Evolutionary conservation across 306 rosid species (phyloP).

Genomic region (Gynostemma pentaphyllum): DNA sequence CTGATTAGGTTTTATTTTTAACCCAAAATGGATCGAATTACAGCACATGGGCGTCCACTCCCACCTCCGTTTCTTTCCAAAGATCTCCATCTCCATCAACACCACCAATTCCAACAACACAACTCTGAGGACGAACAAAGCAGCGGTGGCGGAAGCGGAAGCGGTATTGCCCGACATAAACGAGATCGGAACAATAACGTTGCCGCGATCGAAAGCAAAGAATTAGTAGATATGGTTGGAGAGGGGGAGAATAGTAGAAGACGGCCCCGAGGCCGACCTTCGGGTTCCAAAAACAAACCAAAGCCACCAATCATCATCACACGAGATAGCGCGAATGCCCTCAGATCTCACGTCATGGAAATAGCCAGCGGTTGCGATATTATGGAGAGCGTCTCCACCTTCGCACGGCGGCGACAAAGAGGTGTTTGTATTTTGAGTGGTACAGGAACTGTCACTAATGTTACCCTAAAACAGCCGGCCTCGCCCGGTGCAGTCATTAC

Average conservation of each 20-base stretch:
- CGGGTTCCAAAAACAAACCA: constrained; percentile 82
- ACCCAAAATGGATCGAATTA: constrained; percentile 59
- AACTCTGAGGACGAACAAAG: constrained; percentile 42
- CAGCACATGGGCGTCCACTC: constrained; percentile 77
- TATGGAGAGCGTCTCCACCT: constrained; percentile 65
- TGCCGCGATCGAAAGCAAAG: constrained; percentile 21
- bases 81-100: constrained; percentile 68
- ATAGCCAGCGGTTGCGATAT: constrained; percentile 61
- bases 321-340: constrained; percentile 79
- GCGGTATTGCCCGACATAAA: constrained; percentile 24
- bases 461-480: constrained; percentile 78
- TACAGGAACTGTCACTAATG: constrained; percentile 78
- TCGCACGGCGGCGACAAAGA: constrained; percentile 62
- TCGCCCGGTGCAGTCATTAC: constrained; percentile 75
- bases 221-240: constrained; percentile 16
- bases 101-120: constrained; percentile 43
- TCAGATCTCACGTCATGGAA: constrained; percentile 83
- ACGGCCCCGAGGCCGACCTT: constrained; percentile 75
- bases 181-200: constrained; percentile 43
- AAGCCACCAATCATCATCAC: constrained; percentile 90
- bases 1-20: not conserved
- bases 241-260: constrained; percentile 32
- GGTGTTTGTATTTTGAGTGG: constrained; percentile 82
- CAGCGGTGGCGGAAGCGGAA: constrained; percentile 20
- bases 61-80: constrained; percentile 72